Base-by-base conservation (phyloP, 768 basidiomycete genomes). In the Podaxis mareebaensis region DNA sequence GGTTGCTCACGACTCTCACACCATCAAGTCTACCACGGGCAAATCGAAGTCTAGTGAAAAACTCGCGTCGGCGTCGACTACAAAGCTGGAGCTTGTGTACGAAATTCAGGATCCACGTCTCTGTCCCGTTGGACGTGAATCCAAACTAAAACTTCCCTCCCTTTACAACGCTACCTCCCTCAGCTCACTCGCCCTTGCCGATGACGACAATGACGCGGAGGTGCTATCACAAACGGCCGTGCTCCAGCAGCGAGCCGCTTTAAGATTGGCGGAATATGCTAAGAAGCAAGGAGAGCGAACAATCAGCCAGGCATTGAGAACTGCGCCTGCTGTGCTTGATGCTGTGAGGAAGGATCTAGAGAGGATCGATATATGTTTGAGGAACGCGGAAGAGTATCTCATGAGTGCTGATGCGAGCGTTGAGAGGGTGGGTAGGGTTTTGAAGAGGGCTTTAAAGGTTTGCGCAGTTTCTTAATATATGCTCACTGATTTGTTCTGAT, bases 301-400 rank as follows among this genome's bases (percentile, higher is more conserved):
- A n/a, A 78, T 81, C 56, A 76, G 78, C 60, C 69, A 71, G 5
- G 78, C 81, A 10, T 70, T 82, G 12, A 78, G 74, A 20, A 81
- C 79, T 4, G 78, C 80, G 8, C 78, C 83, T 49, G 72, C 79
- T 36, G 79, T 85, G 11, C 73, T 91, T 15, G 79, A 78, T 39
- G 80, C 81, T 6, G 84, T 83, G 1, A 77, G 78, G 51, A 82
- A 82, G 39, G 90, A 91, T 68, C 73, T 92, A 38, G 76, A 77
- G 10, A 75, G 75, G 38, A 85, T 91, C 54, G 79, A 82, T 17
- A 2, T 48, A 15, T 28, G n/a, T 46, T 48, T 62, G 33, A 62
- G 17, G 44, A 62, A 38, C 5, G 61, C 61, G 28, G 61, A 62
- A 20, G 61, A 62, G 53, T 55, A 55, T 38, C 28, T 62, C 42